Conservation (phyloP, 108 stramenopile species). For the Nannochloropsis gaditana region DNA sequence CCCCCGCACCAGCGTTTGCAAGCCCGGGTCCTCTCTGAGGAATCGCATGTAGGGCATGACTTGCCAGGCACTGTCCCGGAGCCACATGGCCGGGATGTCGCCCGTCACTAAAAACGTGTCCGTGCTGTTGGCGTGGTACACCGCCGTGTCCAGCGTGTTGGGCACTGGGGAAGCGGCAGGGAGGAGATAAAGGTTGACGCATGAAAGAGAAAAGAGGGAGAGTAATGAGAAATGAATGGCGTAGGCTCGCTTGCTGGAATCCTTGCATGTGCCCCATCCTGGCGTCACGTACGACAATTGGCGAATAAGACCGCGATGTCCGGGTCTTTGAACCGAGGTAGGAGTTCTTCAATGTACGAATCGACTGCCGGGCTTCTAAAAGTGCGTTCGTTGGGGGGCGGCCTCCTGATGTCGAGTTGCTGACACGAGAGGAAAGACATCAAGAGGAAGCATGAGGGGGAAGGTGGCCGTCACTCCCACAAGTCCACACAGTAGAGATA, state of each 20-base stretch:
- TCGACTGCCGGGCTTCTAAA: conserved; percentile 27
- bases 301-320: conserved; percentile 26
- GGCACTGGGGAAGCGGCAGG: conserved; percentile 24
- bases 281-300: conserved; percentile 19
- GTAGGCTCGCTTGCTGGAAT: too few species aligned
- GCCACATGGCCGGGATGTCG: conserved; percentile 68
- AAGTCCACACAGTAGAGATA: not conserved
- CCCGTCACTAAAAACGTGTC: conserved; percentile 70
- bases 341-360: not conserved
- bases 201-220: too few species aligned
- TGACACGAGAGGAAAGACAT: not conserved
- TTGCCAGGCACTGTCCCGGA: conserved; percentile 66
- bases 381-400: conserved; percentile 28
- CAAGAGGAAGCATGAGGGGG: not conserved
- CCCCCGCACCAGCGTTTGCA: not conserved
- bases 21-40: not conserved
- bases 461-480: not conserved
- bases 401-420: conserved; percentile 16
- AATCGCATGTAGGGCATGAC: conserved; percentile 55
- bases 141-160: conserved; percentile 51
- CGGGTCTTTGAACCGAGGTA: conserved; percentile 23
- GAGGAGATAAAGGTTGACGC: too few species aligned
- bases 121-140: conserved; percentile 33
- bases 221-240: too few species aligned
- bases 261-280: too few species aligned